These are phyloP conservation scores for Claviceps sp. DNA, from an alignment of 2,329 filamentous ascomycete species.

Conservation along the genomic window DNA sequence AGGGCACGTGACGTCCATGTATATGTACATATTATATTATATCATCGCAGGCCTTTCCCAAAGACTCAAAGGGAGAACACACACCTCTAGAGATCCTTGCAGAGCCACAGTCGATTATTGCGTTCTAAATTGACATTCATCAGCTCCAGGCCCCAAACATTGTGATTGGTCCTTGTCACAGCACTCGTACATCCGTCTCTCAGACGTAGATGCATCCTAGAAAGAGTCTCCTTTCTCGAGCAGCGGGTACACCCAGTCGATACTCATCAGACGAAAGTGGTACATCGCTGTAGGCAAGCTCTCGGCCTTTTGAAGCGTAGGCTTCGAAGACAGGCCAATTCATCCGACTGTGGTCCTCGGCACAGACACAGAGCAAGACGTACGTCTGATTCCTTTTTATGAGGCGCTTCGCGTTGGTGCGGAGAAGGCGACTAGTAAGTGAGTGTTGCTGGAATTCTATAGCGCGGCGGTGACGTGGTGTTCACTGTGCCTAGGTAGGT, in stretches of 20 bases:
- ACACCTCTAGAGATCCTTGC: no score
- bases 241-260: conserved; percentile 19
- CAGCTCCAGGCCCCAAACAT: no score
- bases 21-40: no score
- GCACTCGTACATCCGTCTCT: conserved; percentile 13
- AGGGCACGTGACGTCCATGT: no score
- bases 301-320: conserved; percentile 15
- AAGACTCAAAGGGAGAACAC: no score
- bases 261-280: conserved; percentile 23
- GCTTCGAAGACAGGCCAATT: conserved; percentile 9
- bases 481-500: neutral
- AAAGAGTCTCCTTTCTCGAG: conserved; percentile 36
- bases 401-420: conserved; percentile 19
- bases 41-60: no score
- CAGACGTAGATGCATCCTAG: conserved; percentile 25
- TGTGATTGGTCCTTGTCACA: no score
- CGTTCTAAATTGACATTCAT: no score
- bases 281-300: conserved; percentile 21
- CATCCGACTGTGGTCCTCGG: conserved; percentile 7
- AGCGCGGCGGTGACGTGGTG: neutral
- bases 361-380: neutral
- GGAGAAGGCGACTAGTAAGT: conserved; percentile 16
- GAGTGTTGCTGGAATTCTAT: conserved; percentile 3
- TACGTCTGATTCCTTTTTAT: conserved; percentile 8
- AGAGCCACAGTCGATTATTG: no score